phyloP scores from a whole-genome alignment of 176 grass and related monocot species.

The Zoysia pacifica region DNA sequence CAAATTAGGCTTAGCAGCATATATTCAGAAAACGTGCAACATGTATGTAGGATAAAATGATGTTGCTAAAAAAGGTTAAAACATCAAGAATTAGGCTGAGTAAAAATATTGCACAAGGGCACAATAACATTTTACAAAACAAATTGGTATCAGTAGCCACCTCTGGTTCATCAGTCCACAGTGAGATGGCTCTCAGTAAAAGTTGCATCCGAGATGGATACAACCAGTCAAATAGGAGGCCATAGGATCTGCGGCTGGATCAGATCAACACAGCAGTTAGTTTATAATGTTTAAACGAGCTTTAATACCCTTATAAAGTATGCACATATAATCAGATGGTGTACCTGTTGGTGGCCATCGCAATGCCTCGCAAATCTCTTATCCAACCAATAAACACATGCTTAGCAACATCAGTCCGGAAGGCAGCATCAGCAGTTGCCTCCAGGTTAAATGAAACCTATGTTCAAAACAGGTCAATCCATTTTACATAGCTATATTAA shows the following conservation, averaged over 20 bases:
- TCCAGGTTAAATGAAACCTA: constrained; percentile 82
- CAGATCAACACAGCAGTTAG: constrained; percentile 41
- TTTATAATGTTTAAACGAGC: constrained; percentile 1
- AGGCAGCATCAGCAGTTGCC: constrained; percentile 80
- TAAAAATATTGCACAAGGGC: constrained; percentile 5
- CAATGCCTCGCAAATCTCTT: constrained; percentile 93
- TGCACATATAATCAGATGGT: constrained; percentile 28
- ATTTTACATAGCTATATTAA: constrained; percentile 1
- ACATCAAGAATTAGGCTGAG: not conserved
- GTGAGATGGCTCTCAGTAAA: constrained; percentile 83
- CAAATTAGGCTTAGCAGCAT: constrained; percentile 8
- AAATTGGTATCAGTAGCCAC: constrained; percentile 51
- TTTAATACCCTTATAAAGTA: not conserved
- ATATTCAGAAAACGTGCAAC: constrained; percentile 17
- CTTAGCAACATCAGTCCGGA: constrained; percentile 76
- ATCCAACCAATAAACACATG: constrained; percentile 94
- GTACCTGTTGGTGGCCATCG: constrained; percentile 94
- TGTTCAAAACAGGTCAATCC: constrained; percentile 23
- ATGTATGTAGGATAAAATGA: not conserved
- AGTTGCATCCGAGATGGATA: constrained; percentile 89
- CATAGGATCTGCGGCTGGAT: constrained; percentile 84
- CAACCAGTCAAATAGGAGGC: constrained; percentile 95
- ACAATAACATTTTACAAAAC: constrained; percentile 22
- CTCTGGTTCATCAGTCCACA: constrained; percentile 83
- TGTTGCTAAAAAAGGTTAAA: constrained; percentile 9